Percentiles rank a stretch among this genome's conserved stretches.
Evolutionary conservation across 306 rosid genomes (phyloP).

Genomic region (Quercus engelmannii): DNA sequence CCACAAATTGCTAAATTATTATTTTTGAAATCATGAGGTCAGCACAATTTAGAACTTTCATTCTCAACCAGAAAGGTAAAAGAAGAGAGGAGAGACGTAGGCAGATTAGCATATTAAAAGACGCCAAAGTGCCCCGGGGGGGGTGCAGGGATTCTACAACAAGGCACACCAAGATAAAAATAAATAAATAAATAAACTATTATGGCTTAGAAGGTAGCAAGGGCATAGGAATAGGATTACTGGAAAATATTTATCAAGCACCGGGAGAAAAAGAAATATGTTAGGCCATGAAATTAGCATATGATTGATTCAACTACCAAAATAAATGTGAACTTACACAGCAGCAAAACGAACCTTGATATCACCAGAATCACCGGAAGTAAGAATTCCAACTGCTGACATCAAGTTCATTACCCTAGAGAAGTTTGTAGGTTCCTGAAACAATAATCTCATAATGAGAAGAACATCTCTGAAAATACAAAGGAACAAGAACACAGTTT

Average conservation of each 20-base stretch:
- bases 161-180: background rate
- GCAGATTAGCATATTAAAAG: too few species aligned
- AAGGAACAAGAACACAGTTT: background rate
- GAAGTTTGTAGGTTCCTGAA: constrained; percentile 45
- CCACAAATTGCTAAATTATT: too few species aligned
- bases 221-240: background rate
- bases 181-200: background rate
- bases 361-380: constrained; percentile 30
- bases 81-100: too few species aligned
- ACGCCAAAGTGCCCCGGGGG: too few species aligned
- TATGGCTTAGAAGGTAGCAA: background rate
- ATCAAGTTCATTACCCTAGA: constrained; percentile 39
- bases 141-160: background rate
- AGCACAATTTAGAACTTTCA: too few species aligned
- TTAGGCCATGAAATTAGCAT: background rate
- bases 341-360: constrained; percentile 37
- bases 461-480: background rate
- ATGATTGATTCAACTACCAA: background rate
- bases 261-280: background rate
- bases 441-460: constrained; percentile 14
- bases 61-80: too few species aligned
- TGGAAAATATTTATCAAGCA: background rate
- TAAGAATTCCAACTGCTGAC: constrained; percentile 46
- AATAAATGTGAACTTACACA: background rate
- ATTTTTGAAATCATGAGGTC: too few species aligned